Conservation (phyloP, 306 rosid genomes). For the Prunus campanulata region DNA sequence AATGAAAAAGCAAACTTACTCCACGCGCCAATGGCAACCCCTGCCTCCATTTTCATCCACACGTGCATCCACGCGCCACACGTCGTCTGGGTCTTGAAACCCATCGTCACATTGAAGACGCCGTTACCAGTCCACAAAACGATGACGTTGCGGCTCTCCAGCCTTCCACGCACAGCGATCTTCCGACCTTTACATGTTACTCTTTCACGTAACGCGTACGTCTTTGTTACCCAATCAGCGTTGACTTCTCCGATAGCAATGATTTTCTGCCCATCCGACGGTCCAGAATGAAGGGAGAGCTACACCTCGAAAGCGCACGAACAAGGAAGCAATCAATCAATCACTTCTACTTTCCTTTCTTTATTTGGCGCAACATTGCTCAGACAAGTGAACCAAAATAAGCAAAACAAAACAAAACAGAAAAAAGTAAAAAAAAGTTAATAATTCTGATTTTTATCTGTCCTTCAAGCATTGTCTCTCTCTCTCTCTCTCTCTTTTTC, state of each 20-base stretch:
- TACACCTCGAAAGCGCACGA: neutral
- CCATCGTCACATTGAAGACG: neutral
- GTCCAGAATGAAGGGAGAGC: neutral
- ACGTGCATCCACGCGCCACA: neutral
- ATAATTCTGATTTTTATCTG: neutral
- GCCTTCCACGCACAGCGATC: conserved; percentile 17
- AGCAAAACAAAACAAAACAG: neutral
- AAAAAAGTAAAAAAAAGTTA: no score
- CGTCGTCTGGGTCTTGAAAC: neutral
- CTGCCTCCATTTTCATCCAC: neutral
- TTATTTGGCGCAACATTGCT: conserved; percentile 4
- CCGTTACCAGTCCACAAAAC: conserved; percentile 2
- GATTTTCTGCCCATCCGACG: neutral
- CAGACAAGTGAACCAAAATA: neutral
- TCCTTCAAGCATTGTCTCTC: neutral
- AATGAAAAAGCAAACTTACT: neutral
- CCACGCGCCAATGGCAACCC: neutral
- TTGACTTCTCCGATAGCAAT: neutral
- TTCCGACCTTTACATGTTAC: neutral
- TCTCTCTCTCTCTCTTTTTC: neutral
- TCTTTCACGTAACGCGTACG: neutral
- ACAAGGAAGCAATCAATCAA: neutral
- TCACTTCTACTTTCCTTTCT: neutral
- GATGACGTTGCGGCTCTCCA: conserved; percentile 24
- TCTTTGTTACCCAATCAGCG: neutral